Conservation (phyloP, 192 early-diverging fungal species). For the Physocladia obscura region DNA sequence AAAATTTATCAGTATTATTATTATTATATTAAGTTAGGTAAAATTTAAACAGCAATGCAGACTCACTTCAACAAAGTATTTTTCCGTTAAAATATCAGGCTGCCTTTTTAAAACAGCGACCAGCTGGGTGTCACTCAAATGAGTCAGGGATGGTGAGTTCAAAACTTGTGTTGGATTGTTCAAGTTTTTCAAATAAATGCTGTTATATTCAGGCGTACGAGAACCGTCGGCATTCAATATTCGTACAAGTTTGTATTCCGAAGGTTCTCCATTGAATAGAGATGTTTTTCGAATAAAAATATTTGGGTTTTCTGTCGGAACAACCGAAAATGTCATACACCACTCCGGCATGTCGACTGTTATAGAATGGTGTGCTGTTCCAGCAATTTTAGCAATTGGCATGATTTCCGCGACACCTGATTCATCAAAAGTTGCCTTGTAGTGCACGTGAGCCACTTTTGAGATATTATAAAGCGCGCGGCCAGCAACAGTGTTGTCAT, state of each 20-base stretch:
- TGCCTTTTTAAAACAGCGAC: background rate
- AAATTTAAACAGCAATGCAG: background rate
- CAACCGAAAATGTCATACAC: no score
- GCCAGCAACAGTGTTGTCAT: background rate
- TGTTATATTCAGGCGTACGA: conserved; percentile 3
- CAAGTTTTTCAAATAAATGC: conserved; percentile 7
- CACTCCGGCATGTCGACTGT: no score
- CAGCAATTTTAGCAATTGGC: background rate
- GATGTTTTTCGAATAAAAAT: no score
- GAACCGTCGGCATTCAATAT: conserved; percentile 20
- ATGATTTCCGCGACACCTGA: background rate
- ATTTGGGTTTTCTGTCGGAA: no score
- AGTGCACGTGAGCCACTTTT: background rate
- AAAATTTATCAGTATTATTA: no score
- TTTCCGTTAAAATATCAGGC: background rate
- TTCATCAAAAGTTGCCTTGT: background rate
- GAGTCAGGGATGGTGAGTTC: no score
- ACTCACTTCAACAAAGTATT: background rate
- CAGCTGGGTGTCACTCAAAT: background rate
- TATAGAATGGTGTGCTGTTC: background rate
- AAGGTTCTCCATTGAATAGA: no score
- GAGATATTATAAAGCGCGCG: background rate
- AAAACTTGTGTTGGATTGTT: no score
- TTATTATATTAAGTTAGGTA: no score
- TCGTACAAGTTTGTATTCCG: background rate